Base-by-base conservation (phyloP, 192 early-diverging fungal species). In the Lobosporangium transversale region DNA sequence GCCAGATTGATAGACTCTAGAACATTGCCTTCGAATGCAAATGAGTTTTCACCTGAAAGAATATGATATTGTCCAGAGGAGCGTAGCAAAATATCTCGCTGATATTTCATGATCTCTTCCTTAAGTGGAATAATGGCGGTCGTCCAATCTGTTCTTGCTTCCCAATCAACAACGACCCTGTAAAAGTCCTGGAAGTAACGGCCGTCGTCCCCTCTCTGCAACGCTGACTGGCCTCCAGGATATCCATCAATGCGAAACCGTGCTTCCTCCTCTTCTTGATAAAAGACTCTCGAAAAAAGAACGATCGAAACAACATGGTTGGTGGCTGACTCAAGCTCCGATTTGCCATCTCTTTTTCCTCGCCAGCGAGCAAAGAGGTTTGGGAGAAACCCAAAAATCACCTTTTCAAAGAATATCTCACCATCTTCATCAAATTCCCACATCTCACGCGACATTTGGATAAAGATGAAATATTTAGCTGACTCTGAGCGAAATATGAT, bases 391-490 rank as follows among this genome's bases (percentile, higher is more conserved):
- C 90, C 89, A 70, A 93, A 89, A 48, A 98, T 89, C 5, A 90
- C 92, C 78, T 94, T 95, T 79, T 97, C 97, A 82, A 94, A 97
- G 76, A 91, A 95, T 24, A 99, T 80, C 71, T 98, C 94, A 9
- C 96, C 95, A 68, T 99, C 96, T 66, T 98, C 96, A 55, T 95
- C 95, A 86, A 97, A 98, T 37, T 95, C 91, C 93, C 93, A 96
- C 95, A 98, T 99, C 82, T 99, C 97, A 48, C 88, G 88, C 31
- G 90, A 93, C 94, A 99, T 94, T 82, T 99, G 97, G 21, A 99
- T 89, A 73, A 97, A 95, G 17, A 99, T 88, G 70, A 95, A 97
- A 53, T 92, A 94, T 60, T 96, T 94, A 12, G 95, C 96, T 0
- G 95, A 95, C 62, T 94, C 94, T 12, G 97, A 98, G 15, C 97